A percentile compares a stretch with the other conserved stretches of the same genome.
phyloP scores from a whole-genome alignment of 495 filamentous ascomycete species.

The Talaromyces ruber region DNA sequence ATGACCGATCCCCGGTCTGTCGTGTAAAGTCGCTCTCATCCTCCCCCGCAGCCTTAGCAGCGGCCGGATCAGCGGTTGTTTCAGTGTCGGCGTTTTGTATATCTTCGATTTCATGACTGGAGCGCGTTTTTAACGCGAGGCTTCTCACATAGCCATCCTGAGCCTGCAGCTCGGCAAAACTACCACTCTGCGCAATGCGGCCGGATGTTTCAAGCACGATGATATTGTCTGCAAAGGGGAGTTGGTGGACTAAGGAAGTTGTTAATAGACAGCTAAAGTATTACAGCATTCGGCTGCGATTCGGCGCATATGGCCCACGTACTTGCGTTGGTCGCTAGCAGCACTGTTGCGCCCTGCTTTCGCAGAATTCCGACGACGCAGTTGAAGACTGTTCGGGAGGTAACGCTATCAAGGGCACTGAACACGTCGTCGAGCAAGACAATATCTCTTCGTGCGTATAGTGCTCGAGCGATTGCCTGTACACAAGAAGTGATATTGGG shows the following conservation, averaged over 20 bases:
- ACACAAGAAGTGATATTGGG: neutral
- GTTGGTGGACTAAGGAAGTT: neutral
- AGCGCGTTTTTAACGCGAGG: neutral
- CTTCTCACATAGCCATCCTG: slow-evolving; percentile 19
- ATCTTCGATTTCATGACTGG: neutral
- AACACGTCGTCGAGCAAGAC: slow-evolving; percentile 53
- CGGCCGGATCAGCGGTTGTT: neutral
- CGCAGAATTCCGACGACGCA: slow-evolving; percentile 43
- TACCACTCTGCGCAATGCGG: slow-evolving; percentile 31
- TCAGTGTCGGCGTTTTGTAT: neutral
- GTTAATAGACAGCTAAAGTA: neutral
- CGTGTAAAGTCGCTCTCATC: neutral
- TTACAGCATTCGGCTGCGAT: neutral
- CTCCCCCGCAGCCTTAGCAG: neutral
- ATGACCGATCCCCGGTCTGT: neutral
- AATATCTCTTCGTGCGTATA: slow-evolving; percentile 44
- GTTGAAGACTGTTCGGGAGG: slow-evolving; percentile 50
- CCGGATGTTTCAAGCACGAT: slow-evolving; percentile 30
- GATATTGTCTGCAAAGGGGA: slow-evolving; percentile 29
- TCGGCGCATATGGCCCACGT: neutral
- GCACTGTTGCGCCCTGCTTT: slow-evolving; percentile 34
- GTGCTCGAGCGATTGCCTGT: slow-evolving; percentile 38
- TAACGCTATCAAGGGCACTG: slow-evolving; percentile 50
- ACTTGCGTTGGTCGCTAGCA: slow-evolving; percentile 6
- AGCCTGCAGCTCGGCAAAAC: slow-evolving; percentile 23